These are phyloP conservation scores for Nitzschia sp. DNA, from an alignment of 108 stramenopile genomes.

Conservation along the genomic window DNA sequence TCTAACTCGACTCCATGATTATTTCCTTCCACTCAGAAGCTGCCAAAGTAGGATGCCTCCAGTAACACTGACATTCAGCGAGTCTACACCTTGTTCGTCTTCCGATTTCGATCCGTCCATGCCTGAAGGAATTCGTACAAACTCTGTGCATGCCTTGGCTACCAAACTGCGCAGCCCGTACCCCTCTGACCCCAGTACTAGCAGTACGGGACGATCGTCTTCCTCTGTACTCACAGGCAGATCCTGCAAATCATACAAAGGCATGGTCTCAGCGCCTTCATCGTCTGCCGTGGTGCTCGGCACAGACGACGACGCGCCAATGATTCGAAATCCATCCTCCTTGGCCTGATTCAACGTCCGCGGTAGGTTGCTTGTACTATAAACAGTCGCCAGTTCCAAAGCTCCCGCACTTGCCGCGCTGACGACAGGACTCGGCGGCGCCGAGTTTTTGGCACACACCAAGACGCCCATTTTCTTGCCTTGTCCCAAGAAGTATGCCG, in stretches of 20 bases:
- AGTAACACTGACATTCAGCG: conserved; percentile 95
- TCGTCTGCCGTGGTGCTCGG: conserved; percentile 19
- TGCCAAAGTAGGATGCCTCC: conserved; percentile 94
- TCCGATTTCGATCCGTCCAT: conserved; percentile 24
- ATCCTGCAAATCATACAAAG: conserved; percentile 55
- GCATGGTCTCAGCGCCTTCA: conserved; percentile 9
- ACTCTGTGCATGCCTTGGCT: conserved; percentile 81
- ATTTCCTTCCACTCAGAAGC: conserved; percentile 41
- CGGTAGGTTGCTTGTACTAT: conserved; percentile 83
- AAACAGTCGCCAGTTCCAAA: conserved; percentile 71
- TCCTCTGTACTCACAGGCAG: conserved; percentile 25
- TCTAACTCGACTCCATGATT: no score
- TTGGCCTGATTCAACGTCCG: conserved; percentile 67
- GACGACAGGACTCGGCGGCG: conserved; percentile 80
- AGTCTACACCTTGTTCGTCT: conserved; percentile 78
- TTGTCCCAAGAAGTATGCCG: conserved; percentile 80
- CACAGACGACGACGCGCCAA: conserved; percentile 76
- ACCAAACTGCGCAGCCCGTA: conserved; percentile 91
- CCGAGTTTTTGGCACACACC: conserved; percentile 87
- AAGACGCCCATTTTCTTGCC: conserved; percentile 55
- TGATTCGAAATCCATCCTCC: conserved; percentile 90
- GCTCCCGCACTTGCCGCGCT: conserved; percentile 89
- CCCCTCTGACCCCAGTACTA: conserved; percentile 97
- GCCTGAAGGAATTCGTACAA: conserved; percentile 85
- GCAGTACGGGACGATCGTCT: conserved; percentile 73